Evolutionary conservation across 768 basidiomycete genomes (phyloP).

Genomic region (Termitomyces sp.): DNA sequence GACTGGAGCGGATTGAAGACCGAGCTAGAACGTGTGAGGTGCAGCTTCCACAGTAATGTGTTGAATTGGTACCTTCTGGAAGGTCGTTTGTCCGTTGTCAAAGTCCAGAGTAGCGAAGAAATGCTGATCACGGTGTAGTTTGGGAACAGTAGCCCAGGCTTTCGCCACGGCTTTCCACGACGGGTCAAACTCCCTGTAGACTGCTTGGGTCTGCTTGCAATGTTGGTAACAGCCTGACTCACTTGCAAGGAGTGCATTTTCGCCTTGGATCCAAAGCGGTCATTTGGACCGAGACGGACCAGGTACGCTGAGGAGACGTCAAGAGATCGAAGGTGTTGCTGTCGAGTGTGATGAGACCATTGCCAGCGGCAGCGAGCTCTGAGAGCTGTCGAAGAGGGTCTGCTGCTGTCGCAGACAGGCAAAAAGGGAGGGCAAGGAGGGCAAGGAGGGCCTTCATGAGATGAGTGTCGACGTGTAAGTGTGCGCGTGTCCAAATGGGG

Average conservation of each 20-base stretch:
- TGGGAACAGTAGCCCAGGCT: conserved; percentile 67
- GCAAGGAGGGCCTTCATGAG: conserved; percentile 22
- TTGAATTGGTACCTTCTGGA: conserved; percentile 59
- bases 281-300: conserved; percentile 83
- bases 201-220: conserved; percentile 1
- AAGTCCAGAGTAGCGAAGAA: conserved; percentile 95
- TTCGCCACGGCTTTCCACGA: conserved; percentile 76
- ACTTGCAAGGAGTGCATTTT: conserved; percentile 93
- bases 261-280: conserved; percentile 81
- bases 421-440: conserved; percentile 26
- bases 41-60: background rate
- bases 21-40: conserved; percentile 46
- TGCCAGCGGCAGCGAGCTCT: conserved; percentile 61
- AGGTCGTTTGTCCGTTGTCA: conserved; percentile 65
- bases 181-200: conserved; percentile 75
- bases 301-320: conserved; percentile 69
- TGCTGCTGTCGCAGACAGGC: conserved; percentile 25
- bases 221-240: conserved; percentile 24
- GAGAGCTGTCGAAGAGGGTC: conserved; percentile 52
- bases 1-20: conserved; percentile 79
- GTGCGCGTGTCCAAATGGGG: conserved; percentile 16
- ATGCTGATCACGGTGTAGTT: conserved; percentile 66
- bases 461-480: conserved; percentile 25
- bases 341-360: conserved; percentile 82
- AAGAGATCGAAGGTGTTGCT: conserved; percentile 72